Base-by-base conservation (phyloP, 2,329 filamentous ascomycete species). In the Colletotrichum sojae region DNA sequence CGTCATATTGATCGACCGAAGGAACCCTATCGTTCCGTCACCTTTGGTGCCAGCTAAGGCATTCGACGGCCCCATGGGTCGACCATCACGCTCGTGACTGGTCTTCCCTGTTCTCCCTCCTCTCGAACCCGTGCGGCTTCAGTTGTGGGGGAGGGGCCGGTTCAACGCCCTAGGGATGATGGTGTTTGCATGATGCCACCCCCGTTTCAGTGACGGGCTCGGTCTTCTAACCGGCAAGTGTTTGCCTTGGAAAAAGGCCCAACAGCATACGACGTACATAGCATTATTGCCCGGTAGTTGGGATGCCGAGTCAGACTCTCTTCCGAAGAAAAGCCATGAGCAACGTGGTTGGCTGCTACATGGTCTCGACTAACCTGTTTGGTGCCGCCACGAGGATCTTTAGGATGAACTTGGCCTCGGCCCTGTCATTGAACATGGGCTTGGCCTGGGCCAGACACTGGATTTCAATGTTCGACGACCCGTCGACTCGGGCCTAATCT, bases 1-100 rank as follows among this genome's bases (percentile, higher is more conserved):
- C 65, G 60, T 54, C 27, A 27, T 15, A 48, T 52, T 31, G 52
- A 67, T 67, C 25, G 46, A 20, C 65, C 65, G 65, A 57, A 15
- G 18, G 18, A 16, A 48, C 25, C 15, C 60, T 16, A 43, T 25
- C 40, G 25, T 49, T 10, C 12, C 13, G 54, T 40, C 45, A 25
- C 9, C 10, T 57, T 58, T 18, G 31, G 31, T 8, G 6, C n/a
- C 6, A 6, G 52, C n/a, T 13, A 51, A 36, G 20, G 20, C 36
- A 12, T 57, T 48, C 46, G 40, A n/a, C 12, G 25, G 25, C 20
- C 53, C 10, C 25, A 16, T 27, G 36, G 40, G 46, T 9, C 40
- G 46, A 40, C 45, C 40, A 8, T 55, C 31, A 16, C 27, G 36
- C 54, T n/a, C 22, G n/a, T 25, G 58, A 18, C 43, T 56, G 5